Evolutionary conservation across 1,139 yeast species (phyloP), one percentile per base, ranked within the genome.

Genomic region (Petasospora rhodanensis): DNA sequence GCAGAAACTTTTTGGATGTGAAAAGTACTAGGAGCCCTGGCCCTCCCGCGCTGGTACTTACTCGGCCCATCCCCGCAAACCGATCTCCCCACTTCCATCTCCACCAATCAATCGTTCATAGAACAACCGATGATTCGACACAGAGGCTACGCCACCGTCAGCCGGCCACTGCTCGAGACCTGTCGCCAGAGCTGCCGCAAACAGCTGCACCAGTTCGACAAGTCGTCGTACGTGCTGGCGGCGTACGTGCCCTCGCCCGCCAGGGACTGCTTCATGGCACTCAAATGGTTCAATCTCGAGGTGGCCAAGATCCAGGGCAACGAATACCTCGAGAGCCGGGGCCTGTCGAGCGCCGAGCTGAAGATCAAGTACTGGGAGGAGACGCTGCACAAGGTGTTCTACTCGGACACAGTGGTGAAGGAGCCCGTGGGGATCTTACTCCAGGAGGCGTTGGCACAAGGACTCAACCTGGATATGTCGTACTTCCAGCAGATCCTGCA

Each of bases 231-330:
- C 42, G 56, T 84, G 9, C 61, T 84, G 16, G 73, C 81, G 3
- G 82, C 81, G 33, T 82, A 84, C 49, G 62, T 82, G 17, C 94
- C 94, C 4, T 69, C 66, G 23, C 79, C 78, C 6, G 73, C 80
- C 1, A 64, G 81, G 43, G 77, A 79, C 49, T 71, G 80, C 1
- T 81, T 70, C 45, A 44, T 79, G n/a, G 94, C 86, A 0, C 64
- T 80, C 24, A 61, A 81, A 29, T 81, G 83, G 1, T 77, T 85
- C 58, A 77, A 77, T 43, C 56, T 80, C 24, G 94, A 84, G 45
- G 64, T 82, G 17, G 73, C 79, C 36, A 75, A 74, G 48, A 72
- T 83, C 27, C 22, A 36, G 1, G 65, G 66, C 15, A 73, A 68
- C 34, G 71, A 72, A 2, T 70, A 70, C 5, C 44, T 55, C 27